Percentiles rank a stretch among this genome's conserved stretches.
phyloP scores from a whole-genome alignment of 768 basidiomycete genomes.

The Lactifluus volemus region DNA sequence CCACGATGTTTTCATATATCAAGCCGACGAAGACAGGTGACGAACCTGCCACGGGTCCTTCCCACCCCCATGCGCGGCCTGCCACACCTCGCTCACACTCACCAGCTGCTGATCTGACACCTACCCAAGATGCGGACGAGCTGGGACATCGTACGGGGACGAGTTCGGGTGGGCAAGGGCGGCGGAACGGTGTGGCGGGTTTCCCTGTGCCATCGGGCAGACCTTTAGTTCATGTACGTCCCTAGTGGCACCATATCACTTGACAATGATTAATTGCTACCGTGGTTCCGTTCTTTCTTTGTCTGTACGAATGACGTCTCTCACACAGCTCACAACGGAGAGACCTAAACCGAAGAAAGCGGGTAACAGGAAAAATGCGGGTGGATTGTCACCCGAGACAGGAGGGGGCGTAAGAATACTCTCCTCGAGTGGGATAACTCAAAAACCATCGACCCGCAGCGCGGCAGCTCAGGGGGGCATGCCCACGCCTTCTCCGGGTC shows the following conservation, averaged over 20 bases:
- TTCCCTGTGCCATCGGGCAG: constrained; percentile 43
- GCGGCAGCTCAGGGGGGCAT: not conserved
- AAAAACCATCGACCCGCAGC: not conserved
- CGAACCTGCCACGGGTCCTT: constrained; percentile 24
- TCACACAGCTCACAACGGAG: constrained; percentile 61
- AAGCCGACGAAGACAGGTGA: constrained; percentile 43
- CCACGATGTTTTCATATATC: constrained; percentile 64
- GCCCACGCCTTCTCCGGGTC: not conserved
- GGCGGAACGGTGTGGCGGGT: constrained; percentile 20
- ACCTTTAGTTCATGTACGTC: constrained; percentile 82
- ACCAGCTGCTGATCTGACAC: constrained; percentile 1
- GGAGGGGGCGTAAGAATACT: not conserved
- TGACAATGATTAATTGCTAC: constrained; percentile 16
- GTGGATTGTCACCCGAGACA: not conserved
- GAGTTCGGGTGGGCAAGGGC: constrained; percentile 10
- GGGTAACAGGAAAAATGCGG: constrained; percentile 1
- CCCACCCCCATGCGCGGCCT: constrained; percentile 20
- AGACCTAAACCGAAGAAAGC: constrained; percentile 39
- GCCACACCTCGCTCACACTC: constrained; percentile 17
- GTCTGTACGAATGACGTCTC: constrained; percentile 20
- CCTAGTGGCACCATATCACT: constrained; percentile 46
- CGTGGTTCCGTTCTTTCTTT: constrained; percentile 22
- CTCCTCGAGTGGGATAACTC: not conserved
- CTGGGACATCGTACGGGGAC: constrained; percentile 32
- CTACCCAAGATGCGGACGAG: constrained; percentile 30